Conservation (phyloP, 176 grass and related monocot species). For the Olyra latifolia region DNA sequence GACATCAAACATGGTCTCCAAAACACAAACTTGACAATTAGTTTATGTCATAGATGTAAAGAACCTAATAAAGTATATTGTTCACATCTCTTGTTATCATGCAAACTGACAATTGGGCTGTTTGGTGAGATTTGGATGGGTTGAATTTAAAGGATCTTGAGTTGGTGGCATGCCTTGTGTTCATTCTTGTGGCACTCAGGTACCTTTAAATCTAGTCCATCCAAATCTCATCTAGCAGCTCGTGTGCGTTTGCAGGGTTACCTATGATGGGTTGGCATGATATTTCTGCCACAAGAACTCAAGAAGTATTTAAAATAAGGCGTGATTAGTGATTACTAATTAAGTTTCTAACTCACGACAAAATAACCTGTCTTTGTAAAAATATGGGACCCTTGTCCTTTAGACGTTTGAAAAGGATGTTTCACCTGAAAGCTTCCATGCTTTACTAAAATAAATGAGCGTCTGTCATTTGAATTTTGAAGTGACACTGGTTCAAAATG, state of each 20-base stretch:
- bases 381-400: background rate
- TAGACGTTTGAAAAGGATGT: background rate
- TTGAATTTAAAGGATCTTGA: background rate
- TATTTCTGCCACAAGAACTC: background rate
- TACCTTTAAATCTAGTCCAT: background rate
- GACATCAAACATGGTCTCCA: too few relatives aligned
- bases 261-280: background rate
- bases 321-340: background rate
- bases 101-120: background rate
- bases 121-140: background rate
- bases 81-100: background rate
- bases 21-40: too few relatives aligned
- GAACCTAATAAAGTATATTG: too few relatives aligned
- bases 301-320: background rate
- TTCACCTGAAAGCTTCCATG: conserved; percentile 3
- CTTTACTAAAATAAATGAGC: background rate
- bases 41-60: too few relatives aligned
- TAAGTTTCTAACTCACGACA: background rate
- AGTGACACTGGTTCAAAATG: background rate
- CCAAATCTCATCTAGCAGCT: background rate
- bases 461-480: background rate
- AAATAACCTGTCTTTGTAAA: background rate
- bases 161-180: background rate
- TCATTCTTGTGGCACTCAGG: background rate
- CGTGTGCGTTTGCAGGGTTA: background rate